Conservation (phyloP, 257 asterid genomes). For the Fraxinus cuspidata region DNA sequence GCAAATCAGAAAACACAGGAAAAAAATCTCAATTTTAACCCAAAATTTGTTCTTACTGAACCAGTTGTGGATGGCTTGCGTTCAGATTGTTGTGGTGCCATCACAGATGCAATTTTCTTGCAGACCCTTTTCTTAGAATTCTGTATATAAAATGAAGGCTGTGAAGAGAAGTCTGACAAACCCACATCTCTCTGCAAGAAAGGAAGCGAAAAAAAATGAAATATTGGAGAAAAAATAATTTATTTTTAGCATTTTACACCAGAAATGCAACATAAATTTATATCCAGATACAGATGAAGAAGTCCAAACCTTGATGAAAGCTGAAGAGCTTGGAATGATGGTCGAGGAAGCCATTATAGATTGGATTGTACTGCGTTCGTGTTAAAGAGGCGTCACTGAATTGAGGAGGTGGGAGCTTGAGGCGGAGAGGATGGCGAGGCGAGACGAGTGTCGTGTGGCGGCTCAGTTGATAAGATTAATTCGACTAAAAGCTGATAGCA, state of each 20-base stretch:
- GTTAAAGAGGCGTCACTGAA: conserved; percentile 11
- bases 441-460: background rate
- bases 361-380: background rate
- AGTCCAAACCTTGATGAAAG: conserved; percentile 48
- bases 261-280: background rate
- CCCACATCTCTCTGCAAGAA: conserved; percentile 61
- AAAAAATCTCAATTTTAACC: conserved; percentile 19
- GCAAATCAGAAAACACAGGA: background rate
- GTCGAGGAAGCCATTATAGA: conserved; percentile 60
- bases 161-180: conserved; percentile 48
- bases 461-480: background rate
- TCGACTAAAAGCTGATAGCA: too few relatives aligned
- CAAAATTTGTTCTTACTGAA: conserved; percentile 42
- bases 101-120: conserved; percentile 63
- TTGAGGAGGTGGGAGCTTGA: background rate
- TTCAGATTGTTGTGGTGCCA: conserved; percentile 79
- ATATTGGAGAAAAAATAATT: conserved; percentile 3
- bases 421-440: background rate
- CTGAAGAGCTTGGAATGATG: conserved; percentile 44
- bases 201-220: conserved; percentile 8
- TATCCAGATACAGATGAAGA: background rate
- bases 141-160: conserved; percentile 41
- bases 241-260: background rate
- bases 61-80: conserved; percentile 80
- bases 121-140: conserved; percentile 43